Base-by-base conservation (phyloP, 2,329 filamentous ascomycete genomes). In the Tetracladium maxilliforme region DNA sequence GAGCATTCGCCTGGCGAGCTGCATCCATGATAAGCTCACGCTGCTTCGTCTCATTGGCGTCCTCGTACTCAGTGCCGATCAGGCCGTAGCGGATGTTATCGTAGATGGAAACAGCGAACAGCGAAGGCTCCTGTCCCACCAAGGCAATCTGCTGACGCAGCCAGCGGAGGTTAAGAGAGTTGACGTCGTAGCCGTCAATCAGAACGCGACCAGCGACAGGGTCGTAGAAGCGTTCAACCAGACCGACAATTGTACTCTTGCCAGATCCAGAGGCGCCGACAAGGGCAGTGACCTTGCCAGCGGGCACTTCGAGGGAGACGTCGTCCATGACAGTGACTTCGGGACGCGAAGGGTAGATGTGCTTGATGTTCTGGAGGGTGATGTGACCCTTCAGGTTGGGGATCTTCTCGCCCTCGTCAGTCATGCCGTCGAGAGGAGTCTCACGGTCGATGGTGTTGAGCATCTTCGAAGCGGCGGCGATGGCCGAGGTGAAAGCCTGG, bases 191-290 rank as follows among this genome's bases (percentile, higher is more conserved):
- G 6, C 80, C 87, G 44, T 95, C 90, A 8, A 98, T 58, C 30
- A 74, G 64, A 2, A 95, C 72, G 12, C 66, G 54, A 13, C 90
- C 90, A 16, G 67, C 67, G 17, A 94, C 80, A 1, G 87, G 87
- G 29, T 86, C 72, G 47, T 98, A 98, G 48, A 95, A 95, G 11
- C 90, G 71, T 52, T 95, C 87, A 2, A 95, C 73, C 12, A 98
- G 61, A 9, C 87, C 87, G 15, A 95, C 78, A 33, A 95, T 86
- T 0, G 90, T 95, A 41, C 78, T 87, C 54, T 95, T 98, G 23
- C 90, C 90, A 19, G 80, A 92, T 8, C 87, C 90, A 8, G 87
- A 95, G 1, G 87, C 82, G 30, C 90, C 90, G 6, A 98, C 90
- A 6, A 98, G 58, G 2, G 90, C 90, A 3, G 87, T 93, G 11